phyloP scores from a whole-genome alignment of 2,329 filamentous ascomycete genomes.

The Zymoseptoria passerinii region DNA sequence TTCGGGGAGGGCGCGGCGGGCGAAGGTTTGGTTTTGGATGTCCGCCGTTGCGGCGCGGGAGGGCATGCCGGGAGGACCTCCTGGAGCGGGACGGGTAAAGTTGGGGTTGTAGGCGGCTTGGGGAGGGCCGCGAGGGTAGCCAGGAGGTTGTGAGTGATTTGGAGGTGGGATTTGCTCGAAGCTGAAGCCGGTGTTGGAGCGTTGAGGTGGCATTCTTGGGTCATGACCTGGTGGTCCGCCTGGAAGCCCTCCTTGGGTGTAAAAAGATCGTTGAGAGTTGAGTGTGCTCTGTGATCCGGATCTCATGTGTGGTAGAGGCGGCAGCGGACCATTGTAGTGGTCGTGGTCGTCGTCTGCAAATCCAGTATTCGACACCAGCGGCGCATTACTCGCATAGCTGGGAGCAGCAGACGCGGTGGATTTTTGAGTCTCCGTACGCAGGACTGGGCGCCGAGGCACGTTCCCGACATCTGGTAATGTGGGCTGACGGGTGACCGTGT shows the following conservation, averaged over 20 bases:
- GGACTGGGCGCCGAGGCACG: slow-evolving; percentile 30
- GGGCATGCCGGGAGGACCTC: slow-evolving; percentile 1
- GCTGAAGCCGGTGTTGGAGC: slow-evolving; percentile 5
- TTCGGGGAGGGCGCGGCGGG: background rate
- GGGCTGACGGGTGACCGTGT: slow-evolving; percentile 29
- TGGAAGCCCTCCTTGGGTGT: slow-evolving; percentile 2
- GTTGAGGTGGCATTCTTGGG: slow-evolving; percentile 7
- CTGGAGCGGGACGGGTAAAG: slow-evolving; percentile 5
- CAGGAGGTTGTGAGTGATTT: slow-evolving; percentile 3
- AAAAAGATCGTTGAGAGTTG: slow-evolving; percentile 6
- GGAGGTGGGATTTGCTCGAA: background rate
- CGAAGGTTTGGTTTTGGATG: slow-evolving; percentile 1
- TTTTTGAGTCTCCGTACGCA: slow-evolving; percentile 44
- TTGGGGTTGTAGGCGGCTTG: slow-evolving; percentile 7
- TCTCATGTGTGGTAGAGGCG: slow-evolving; percentile 17
- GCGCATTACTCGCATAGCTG: slow-evolving; percentile 56
- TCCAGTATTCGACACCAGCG: slow-evolving; percentile 54
- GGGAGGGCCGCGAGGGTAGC: slow-evolving; percentile 9
- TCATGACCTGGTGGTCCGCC: slow-evolving; percentile 2
- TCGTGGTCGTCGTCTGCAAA: slow-evolving; percentile 9
- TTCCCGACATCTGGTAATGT: slow-evolving; percentile 35
- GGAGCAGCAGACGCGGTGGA: slow-evolving; percentile 43
- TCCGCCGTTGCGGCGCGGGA: slow-evolving; percentile 21
- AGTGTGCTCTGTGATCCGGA: slow-evolving; percentile 13
- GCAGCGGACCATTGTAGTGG: slow-evolving; percentile 13